Conservation (phyloP, 345 rosid genomes). For the Eucalyptus regnans region DNA sequence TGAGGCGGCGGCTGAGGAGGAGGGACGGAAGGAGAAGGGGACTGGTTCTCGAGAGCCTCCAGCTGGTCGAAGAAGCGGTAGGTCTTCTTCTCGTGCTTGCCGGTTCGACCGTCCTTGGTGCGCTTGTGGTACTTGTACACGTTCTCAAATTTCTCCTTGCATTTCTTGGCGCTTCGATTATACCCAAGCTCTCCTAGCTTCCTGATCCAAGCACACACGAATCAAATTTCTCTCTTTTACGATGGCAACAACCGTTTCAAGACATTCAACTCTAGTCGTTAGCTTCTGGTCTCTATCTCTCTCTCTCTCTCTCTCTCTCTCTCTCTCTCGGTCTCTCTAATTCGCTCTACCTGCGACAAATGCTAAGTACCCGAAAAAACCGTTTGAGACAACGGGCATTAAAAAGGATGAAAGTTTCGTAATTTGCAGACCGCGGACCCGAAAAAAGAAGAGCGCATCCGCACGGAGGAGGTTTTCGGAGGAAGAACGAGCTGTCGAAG, state of each 20-base stretch:
- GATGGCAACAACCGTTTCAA: too few species aligned
- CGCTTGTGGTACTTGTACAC: slow-evolving; percentile 86
- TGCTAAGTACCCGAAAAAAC: not conserved
- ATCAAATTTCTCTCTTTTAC: not conserved
- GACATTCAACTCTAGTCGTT: not conserved
- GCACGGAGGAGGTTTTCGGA: not conserved
- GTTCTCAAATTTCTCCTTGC: slow-evolving; percentile 93
- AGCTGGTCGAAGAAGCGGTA: slow-evolving; percentile 78
- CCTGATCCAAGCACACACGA: slow-evolving; percentile 16
- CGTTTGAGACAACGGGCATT: not conserved
- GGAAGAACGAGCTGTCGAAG: not conserved
- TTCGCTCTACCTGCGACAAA: not conserved
- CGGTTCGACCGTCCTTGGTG: slow-evolving; percentile 70
- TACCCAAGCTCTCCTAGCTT: slow-evolving; percentile 67
- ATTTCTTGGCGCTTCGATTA: slow-evolving; percentile 70
- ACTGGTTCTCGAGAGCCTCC: slow-evolving; percentile 48
- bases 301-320: not conserved
- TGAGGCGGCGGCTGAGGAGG: not conserved
- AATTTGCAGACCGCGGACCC: not conserved
- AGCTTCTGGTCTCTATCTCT: not conserved
- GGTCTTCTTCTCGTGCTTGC: slow-evolving; percentile 56
- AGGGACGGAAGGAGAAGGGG: not conserved
- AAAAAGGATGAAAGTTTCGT: not conserved
- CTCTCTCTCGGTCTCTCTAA: not conserved
- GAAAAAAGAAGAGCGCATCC: not conserved